phyloP scores from a whole-genome alignment of 2,329 filamentous ascomycete genomes.

The Sarocladium brachiariae region DNA sequence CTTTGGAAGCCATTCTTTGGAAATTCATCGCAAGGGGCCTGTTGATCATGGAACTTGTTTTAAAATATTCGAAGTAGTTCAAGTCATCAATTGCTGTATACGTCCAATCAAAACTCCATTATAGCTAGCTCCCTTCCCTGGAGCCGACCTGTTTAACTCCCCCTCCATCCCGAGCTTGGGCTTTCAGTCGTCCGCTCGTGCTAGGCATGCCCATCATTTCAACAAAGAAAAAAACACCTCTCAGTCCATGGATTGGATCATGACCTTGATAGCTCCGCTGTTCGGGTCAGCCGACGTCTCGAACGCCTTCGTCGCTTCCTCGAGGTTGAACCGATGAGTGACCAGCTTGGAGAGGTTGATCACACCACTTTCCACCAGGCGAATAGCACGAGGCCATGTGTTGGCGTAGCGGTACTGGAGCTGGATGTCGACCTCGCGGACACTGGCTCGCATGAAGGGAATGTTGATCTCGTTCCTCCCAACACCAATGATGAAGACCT shows the following conservation, averaged over 20 bases:
- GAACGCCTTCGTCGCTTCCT: slow-evolving; percentile 85
- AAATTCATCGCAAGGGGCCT: too few relatives aligned
- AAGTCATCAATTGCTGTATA: slow-evolving; percentile 4
- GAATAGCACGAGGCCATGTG: slow-evolving; percentile 91
- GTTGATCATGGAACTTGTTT: too few relatives aligned
- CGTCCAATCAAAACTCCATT: neutral
- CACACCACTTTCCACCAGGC: slow-evolving; percentile 76
- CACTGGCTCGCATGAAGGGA: slow-evolving; percentile 89
- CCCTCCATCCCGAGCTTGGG: too few relatives aligned
- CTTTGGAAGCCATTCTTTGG: too few relatives aligned
- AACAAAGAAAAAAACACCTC: neutral
- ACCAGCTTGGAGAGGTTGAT: slow-evolving; percentile 77
- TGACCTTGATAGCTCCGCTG: slow-evolving; percentile 95
- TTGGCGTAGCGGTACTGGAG: slow-evolving; percentile 97
- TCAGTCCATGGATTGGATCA: slow-evolving; percentile 69
- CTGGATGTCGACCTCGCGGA: slow-evolving; percentile 87
- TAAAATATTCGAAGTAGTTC: too few relatives aligned
- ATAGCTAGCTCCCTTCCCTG: too few relatives aligned
- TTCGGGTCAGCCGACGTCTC: slow-evolving; percentile 80
- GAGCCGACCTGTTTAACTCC: too few relatives aligned
- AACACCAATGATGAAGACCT: slow-evolving; percentile 94
- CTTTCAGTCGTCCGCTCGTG: neutral
- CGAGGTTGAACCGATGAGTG: slow-evolving; percentile 78
- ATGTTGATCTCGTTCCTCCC: slow-evolving; percentile 94
- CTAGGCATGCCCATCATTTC: too few relatives aligned